Evolutionary conservation across 768 basidiomycete genomes (phyloP).

Genomic region (Lepiota brunneoincarnata): DNA sequence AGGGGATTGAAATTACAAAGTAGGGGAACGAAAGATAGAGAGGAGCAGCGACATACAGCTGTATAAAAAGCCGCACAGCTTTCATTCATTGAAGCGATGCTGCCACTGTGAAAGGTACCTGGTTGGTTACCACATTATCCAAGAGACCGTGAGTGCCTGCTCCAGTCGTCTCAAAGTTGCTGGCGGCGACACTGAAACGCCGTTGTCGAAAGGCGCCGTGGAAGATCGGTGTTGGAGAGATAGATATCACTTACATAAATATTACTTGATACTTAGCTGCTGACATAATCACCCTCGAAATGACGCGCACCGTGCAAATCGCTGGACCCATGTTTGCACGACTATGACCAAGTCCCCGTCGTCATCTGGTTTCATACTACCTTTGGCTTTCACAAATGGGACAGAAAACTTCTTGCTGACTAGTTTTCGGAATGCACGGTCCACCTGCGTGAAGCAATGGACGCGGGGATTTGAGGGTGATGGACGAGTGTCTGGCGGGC

Average conservation of each 20-base stretch:
- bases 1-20: background rate
- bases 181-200: too few relatives aligned
- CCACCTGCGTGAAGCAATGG: constrained; percentile 32
- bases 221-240: too few relatives aligned
- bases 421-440: constrained; percentile 28
- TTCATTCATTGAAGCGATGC: background rate
- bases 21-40: background rate
- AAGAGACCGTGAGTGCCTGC: too few relatives aligned
- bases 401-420: background rate
- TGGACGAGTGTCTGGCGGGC: constrained; percentile 19
- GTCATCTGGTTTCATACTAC: constrained; percentile 20
- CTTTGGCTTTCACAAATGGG: constrained; percentile 27
- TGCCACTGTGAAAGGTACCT: too few relatives aligned
- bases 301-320: background rate
- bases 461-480: constrained; percentile 8
- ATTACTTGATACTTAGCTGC: background rate
- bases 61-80: background rate
- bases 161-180: too few relatives aligned
- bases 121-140: too few relatives aligned
- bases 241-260: too few relatives aligned
- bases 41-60: background rate
- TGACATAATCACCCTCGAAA: background rate
- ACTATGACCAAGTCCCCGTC: constrained; percentile 4
- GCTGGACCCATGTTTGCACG: background rate
- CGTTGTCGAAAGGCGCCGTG: too few relatives aligned